These are phyloP conservation scores for Biscogniauxia mediterranea DNA, from an alignment of 2,329 filamentous ascomycete species.

Conservation along the genomic window DNA sequence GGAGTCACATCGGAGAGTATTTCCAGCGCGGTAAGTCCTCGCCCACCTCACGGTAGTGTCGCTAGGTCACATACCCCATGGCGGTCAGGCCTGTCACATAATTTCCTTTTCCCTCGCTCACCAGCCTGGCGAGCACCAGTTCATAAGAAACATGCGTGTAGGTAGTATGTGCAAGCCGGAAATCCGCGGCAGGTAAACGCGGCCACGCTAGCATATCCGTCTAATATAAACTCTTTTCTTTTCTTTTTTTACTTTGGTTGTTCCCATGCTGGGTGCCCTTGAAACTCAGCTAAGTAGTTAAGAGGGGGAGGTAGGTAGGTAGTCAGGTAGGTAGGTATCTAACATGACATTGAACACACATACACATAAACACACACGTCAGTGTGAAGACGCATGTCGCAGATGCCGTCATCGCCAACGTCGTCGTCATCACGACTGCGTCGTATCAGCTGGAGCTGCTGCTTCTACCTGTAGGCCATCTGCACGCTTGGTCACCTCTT, in stretches of 20 bases:
- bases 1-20: background rate
- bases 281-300: background rate
- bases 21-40: background rate
- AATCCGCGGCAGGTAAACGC: background rate
- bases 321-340: background rate
- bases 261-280: background rate
- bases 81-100: background rate
- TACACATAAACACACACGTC: background rate
- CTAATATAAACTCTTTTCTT: background rate
- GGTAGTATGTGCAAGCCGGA: no score
- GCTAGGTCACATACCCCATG: background rate
- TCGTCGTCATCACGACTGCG: conserved; percentile 3
- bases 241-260: background rate
- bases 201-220: background rate
- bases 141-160: background rate
- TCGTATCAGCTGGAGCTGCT: conserved; percentile 12
- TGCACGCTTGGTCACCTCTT: conserved; percentile 42
- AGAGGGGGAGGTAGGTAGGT: no score
- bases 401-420: conserved; percentile 1
- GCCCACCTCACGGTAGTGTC: no score
- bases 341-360: background rate
- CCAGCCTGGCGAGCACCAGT: background rate
- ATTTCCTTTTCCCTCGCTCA: background rate
- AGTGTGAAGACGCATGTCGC: background rate
- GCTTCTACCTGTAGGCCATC: conserved; percentile 39